Evolutionary conservation across 1,284 basidiomycete genomes (phyloP).

Genomic region (Laetiporus sulphureus): DNA sequence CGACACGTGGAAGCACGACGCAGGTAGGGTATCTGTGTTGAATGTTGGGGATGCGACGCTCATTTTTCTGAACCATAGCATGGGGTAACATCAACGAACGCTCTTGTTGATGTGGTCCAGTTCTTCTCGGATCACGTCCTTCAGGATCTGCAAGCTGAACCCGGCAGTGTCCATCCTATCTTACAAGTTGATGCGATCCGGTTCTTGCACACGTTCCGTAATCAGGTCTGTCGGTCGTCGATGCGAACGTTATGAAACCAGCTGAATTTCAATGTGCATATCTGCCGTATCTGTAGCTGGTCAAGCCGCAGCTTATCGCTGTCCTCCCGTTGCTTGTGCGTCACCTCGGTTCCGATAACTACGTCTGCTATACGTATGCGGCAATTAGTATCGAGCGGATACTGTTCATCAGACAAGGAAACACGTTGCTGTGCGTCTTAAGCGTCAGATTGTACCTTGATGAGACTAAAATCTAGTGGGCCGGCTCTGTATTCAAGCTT

Average conservation of each 20-base stretch:
- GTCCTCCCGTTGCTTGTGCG: conserved; percentile 87
- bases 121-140: conserved; percentile 95
- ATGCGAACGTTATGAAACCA: not conserved
- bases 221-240: conserved; percentile 64
- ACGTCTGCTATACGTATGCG: conserved; percentile 85
- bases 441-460: not conserved
- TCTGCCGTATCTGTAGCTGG: conserved; percentile 49
- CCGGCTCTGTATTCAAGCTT: conserved; percentile 51
- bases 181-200: conserved; percentile 95
- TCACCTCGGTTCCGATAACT: conserved; percentile 78
- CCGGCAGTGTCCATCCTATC: conserved; percentile 76
- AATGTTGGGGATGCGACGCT: not conserved
- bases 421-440: conserved; percentile 37
- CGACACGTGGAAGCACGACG: conserved; percentile 79
- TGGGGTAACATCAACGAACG: conserved; percentile 91
- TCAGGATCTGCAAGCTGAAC: conserved; percentile 75
- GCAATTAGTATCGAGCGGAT: conserved; percentile 89
- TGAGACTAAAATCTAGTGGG: not conserved
- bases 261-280: not conserved
- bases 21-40: conserved; percentile 38
- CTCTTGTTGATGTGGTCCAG: conserved; percentile 88
- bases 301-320: conserved; percentile 89
- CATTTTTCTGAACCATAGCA: conserved; percentile 56
- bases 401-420: conserved; percentile 79
- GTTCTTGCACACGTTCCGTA: conserved; percentile 91